These are phyloP conservation scores for Ceratobasidium sp. DNA, from an alignment of 1,284 basidiomycete species.

Conservation along the genomic window DNA sequence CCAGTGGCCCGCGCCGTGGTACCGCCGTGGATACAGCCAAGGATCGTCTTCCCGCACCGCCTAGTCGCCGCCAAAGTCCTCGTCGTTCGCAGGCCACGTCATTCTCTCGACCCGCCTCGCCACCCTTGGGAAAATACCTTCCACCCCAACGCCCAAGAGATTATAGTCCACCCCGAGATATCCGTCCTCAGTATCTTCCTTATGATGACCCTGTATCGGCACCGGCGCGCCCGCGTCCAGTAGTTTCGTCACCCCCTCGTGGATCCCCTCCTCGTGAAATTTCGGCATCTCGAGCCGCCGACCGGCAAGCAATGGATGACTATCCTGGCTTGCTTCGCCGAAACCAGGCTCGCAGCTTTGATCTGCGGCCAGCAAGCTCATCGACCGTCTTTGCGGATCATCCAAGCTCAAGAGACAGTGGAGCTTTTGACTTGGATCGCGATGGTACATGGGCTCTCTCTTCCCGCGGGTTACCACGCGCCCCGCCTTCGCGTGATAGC, in stretches of 20 bases:
- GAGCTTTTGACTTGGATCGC: constrained; percentile 9
- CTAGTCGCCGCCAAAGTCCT: constrained; percentile 13
- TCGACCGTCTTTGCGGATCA: constrained; percentile 26
- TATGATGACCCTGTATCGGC: constrained; percentile 31
- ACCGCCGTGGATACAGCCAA: neutral
- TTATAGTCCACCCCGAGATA: constrained; percentile 24
- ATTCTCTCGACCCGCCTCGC: constrained; percentile 9
- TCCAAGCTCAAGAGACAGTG: constrained; percentile 10
- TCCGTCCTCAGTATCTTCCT: constrained; percentile 32
- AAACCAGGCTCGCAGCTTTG: constrained; percentile 31
- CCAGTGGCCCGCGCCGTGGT: constrained; percentile 1
- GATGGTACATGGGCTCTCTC: constrained; percentile 18
- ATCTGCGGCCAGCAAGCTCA: constrained; percentile 16
- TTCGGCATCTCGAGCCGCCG: constrained; percentile 1
- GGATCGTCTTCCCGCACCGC: constrained; percentile 16
- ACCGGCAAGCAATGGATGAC: constrained; percentile 17
- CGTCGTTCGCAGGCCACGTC: constrained; percentile 14
- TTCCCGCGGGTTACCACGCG: constrained; percentile 7
- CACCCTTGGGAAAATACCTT: constrained; percentile 9
- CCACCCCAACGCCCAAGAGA: constrained; percentile 15
- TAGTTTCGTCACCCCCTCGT: constrained; percentile 37
- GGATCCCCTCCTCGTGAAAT: constrained; percentile 38
- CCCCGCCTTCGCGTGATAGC: constrained; percentile 17
- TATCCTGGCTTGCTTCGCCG: constrained; percentile 24
- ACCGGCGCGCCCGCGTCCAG: constrained; percentile 23